Base-by-base conservation (phyloP, 1,139 yeast species). In the Geotrichum carabidarum region DNA sequence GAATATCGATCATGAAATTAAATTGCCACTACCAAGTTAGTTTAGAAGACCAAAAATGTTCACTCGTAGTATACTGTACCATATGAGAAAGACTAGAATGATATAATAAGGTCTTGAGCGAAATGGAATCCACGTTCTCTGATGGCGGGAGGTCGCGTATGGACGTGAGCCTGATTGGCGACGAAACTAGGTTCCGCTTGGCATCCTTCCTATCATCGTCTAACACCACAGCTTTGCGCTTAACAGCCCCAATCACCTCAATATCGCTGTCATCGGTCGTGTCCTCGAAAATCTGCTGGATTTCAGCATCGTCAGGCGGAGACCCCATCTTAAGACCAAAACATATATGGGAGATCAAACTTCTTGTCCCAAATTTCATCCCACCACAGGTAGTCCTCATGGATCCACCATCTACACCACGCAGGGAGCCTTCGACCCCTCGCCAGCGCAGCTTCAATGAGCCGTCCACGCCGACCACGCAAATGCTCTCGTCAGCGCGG, bases 1-100 rank as follows among this genome's bases (percentile, higher is more conserved):
- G 60, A 8, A 67, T 57, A 48, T 61, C 60, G 22, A 63, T 62
- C 59, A 62, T 59, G 55, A 61, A 68, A 51, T 68, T 68, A 60
- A 68, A 68, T 54, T 68, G 71, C 63, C 64, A 68, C 62, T 58
- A 40, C 11, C 2, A 11, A 3, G 42, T 34, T 34, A 34, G 37
- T 4, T 17, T 5, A 22, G 5, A 7, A 11, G 32, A 30, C 18
- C 36, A 35, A 18, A 18, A 34, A 11, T 32, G 34, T 11, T 8
- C 14, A 9, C 5, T 34, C 6, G 14, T 15, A 12, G 15, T 8
- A n/a, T 12, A 17, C 48, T n/a, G 4, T 44, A 41, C 51, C 57
- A 58, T 57, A 15, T 50, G 49, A 4, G 44, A 41, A 9, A 60
- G 51, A 30, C 53, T 57, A 1, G 54, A 32, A 8, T 53, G 58